A percentile compares a stretch with the other conserved stretches of the same genome.
Evolutionary conservation across 805 yeast genomes (phyloP).

Genomic region (Wickerhamiella azymoides): DNA sequence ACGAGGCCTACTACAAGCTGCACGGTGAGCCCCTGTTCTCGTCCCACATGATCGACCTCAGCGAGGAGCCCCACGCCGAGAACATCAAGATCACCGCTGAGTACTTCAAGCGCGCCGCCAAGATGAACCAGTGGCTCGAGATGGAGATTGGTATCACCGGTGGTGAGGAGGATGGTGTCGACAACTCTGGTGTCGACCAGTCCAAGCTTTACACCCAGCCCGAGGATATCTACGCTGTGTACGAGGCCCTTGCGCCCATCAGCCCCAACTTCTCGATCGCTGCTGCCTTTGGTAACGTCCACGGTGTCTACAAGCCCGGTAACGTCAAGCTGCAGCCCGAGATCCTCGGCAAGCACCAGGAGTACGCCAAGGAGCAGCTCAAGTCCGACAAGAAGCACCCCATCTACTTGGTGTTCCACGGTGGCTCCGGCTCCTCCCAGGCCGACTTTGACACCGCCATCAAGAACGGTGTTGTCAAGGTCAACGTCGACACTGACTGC

Average conservation of each 20-base stretch:
- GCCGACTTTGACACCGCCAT: conserved; percentile 85
- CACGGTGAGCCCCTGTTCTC: conserved; percentile 96
- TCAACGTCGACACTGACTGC: conserved; percentile 97
- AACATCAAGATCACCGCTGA: conserved; percentile 88
- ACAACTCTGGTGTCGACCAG: conserved; percentile 86
- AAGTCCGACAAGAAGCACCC: conserved; percentile 47
- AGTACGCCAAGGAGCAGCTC: conserved; percentile 59
- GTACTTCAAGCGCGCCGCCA: conserved; percentile 88
- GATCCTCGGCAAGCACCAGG: conserved; percentile 91
- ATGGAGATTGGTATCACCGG: conserved; percentile 99
- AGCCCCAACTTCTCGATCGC: conserved; percentile 98
- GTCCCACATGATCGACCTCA: conserved; percentile 96
- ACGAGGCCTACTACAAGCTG: conserved; percentile 74
- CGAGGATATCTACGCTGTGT: conserved; percentile 83
- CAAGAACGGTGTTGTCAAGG: conserved; percentile 92
- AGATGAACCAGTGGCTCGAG: conserved; percentile 94
- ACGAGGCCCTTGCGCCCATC: conserved; percentile 79
- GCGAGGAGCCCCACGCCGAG: conserved; percentile 93
- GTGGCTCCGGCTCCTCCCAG: conserved; percentile 97
- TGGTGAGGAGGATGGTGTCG: conserved; percentile 99
- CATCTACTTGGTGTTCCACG: conserved; percentile 97
- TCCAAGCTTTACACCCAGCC: conserved; percentile 86
- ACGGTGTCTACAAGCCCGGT: conserved; percentile 99
- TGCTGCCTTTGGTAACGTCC: conserved; percentile 98
- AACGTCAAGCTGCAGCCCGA: conserved; percentile 87